Evolutionary conservation across 305 asterid genomes (phyloP), one percentile per base, ranked within the genome.

Genomic region (Andrographis paniculata): DNA sequence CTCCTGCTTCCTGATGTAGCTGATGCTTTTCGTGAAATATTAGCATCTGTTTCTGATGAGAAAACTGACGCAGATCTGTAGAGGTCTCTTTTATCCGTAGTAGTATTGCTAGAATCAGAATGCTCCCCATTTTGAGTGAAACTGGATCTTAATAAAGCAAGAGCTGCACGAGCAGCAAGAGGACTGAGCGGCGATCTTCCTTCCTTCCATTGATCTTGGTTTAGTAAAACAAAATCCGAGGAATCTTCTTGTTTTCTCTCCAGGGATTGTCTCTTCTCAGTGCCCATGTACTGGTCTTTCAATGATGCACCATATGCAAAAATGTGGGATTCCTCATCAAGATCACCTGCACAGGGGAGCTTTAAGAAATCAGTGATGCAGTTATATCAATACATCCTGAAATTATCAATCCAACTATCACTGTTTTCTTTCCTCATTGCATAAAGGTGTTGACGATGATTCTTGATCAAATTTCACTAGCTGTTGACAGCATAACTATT

Each of bases 161-260:
- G 80, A 63, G 80, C 80, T 53, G 88, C 88, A 63, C 84, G 70
- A 61, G 84, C 77, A 52, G 88, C 84, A 55, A 73, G 79, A 44
- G 84, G 84, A 59, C 51, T 75, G 66, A 58, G 63, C 60, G 55
- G 70, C 12, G 68, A 54, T 62, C 61, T 63, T 66, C 43, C 58
- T 43, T 61, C 67, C 20, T 16, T 27, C 49, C 42, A 18, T 52
- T 38, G 65, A 61, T 59, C 70, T 57, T 53, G 48, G 43, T 24
- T 45, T 10, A 68, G 48, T 14, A 60, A 42, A 43, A 54, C 16
- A 12, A 64, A 42, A 46, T 50, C 46, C 14, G 57, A 55, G 48
- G 67, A 48, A 49, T 31, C 50, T 56, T 50, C 63, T 1, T 16
- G 6, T 54, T 19, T 50, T 58, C 47, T 52, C 59, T 55, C 48